Base-by-base conservation (phyloP, 2,329 filamentous ascomycete species). In the Stagonosporopsis vannaccii region DNA sequence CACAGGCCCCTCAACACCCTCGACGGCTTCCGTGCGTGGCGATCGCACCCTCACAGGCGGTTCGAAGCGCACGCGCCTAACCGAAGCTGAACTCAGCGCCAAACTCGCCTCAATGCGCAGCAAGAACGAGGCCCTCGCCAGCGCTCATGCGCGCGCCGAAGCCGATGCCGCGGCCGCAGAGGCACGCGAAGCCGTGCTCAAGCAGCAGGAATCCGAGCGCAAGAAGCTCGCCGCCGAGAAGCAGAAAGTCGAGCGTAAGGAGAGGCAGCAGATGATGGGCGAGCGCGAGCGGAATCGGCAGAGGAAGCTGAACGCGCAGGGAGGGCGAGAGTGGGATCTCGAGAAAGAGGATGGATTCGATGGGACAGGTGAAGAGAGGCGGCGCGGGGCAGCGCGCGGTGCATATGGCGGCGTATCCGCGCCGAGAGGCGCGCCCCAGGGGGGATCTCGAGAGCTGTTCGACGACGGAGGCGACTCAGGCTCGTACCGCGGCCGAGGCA, bases 151-250 rank as follows among this genome's bases (percentile, higher is more conserved):
- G 1, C 81, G 86, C 23, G 86, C 86, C n/a, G 85, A 89, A 76
- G 86, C 85, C n/a, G 87, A 90, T 62, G 82, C 84, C 50, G 86
- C 85, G 3, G 84, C 82, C 0, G 89, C 88, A 69, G 81, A 86
- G 37, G 81, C 86, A 54, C 81, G 86, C n/a, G 87, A 90, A 67
- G 82, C 84, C 30, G 75, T 85, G 9, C 82, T 85, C 0, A 81
- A 81, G 20, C 79, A 82, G 62, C 81, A 85, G 42, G 71, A 75
- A 15, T 69, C 72, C 11, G 73, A 77, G 61, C 69, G 72, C 52
- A 77, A 82, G 58, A 75, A 73, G 53, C 51, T 68, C 6, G 56
- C 54, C 1, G 69, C 67, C 0, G 72, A 74, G 57, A 62, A 69
- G 32, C 68, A 73, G 52, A 80, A 81, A 47, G 78, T 76, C 25